These are phyloP conservation scores for Solanum chilense DNA, from an alignment of 257 asterid species.

Conservation along the genomic window DNA sequence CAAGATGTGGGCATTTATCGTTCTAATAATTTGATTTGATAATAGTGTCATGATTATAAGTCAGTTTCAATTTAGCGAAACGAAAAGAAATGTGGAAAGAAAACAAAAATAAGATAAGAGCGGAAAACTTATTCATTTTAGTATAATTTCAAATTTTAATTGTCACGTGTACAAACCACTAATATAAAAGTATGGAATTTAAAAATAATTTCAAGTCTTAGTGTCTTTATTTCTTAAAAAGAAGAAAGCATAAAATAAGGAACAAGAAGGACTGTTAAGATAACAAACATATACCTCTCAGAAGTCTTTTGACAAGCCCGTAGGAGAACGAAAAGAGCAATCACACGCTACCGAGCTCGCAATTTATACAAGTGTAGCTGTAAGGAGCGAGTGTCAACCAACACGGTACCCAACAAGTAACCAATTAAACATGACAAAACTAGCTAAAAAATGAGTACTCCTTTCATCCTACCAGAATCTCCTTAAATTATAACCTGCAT, in stretches of 20 bases:
- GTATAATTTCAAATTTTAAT: too few species aligned
- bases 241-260: not conserved
- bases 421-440: not conserved
- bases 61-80: too few species aligned
- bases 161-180: too few species aligned
- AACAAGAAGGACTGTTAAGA: not conserved
- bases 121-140: too few species aligned
- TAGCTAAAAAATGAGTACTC: not conserved
- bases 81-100: too few species aligned
- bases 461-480: not conserved
- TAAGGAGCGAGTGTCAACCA: not conserved
- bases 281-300: not conserved
- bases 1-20: not conserved
- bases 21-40: not conserved
- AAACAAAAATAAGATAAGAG: too few species aligned
- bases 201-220: not conserved
- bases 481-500: not conserved
- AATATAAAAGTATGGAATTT: not conserved
- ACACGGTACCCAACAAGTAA: not conserved
- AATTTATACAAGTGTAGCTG: not conserved
- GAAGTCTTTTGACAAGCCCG: not conserved
- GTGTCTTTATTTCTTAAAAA: not conserved
- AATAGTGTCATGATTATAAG: not conserved
- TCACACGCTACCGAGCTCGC: not conserved
- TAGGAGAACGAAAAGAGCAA: not conserved